A percentile compares a stretch with the other conserved stretches of the same genome.
phyloP scores from a whole-genome alignment of 495 filamentous ascomycete species.

The Xylaria sp. region DNA sequence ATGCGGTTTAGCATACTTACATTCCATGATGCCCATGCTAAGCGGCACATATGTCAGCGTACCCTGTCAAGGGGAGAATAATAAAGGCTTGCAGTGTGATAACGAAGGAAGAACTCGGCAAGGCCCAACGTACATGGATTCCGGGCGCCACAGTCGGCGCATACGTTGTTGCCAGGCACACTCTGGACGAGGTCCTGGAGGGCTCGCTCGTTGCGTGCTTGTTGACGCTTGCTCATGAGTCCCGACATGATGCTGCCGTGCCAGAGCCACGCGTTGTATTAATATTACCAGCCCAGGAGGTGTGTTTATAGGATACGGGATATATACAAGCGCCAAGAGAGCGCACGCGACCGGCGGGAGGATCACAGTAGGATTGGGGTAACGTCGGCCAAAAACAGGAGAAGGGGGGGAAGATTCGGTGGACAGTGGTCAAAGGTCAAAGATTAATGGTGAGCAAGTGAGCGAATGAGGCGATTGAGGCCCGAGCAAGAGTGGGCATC shows the following conservation, averaged over 20 bases:
- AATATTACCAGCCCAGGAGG: conserved; percentile 11
- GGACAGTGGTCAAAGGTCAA: not conserved
- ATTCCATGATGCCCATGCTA: conserved; percentile 99
- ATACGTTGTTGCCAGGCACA: conserved; percentile 91
- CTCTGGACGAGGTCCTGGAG: conserved; percentile 88
- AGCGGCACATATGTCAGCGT: conserved; percentile 36
- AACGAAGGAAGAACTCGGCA: conserved; percentile 21
- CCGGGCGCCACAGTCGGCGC: conserved; percentile 88
- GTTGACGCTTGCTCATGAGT: conserved; percentile 84
- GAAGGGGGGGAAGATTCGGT: conserved; percentile 6
- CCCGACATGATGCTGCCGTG: conserved; percentile 48
- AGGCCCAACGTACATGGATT: conserved; percentile 80
- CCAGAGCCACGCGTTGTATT: conserved; percentile 7
- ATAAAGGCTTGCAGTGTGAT: conserved; percentile 10
- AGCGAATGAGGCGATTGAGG: conserved; percentile 15
- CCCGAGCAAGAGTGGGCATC: not conserved
- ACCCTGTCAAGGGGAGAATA: not conserved
- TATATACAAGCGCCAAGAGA: conserved; percentile 27
- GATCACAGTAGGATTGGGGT: conserved; percentile 25
- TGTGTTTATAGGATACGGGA: conserved; percentile 4
- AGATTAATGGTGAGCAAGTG: not conserved
- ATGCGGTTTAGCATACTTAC: conserved; percentile 61
- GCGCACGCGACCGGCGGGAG: conserved; percentile 21
- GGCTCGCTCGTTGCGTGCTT: conserved; percentile 91
- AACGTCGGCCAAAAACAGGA: conserved; percentile 22